Conservation (phyloP, 371 early-diverging fungal species). For the Mucor piriformis region DNA sequence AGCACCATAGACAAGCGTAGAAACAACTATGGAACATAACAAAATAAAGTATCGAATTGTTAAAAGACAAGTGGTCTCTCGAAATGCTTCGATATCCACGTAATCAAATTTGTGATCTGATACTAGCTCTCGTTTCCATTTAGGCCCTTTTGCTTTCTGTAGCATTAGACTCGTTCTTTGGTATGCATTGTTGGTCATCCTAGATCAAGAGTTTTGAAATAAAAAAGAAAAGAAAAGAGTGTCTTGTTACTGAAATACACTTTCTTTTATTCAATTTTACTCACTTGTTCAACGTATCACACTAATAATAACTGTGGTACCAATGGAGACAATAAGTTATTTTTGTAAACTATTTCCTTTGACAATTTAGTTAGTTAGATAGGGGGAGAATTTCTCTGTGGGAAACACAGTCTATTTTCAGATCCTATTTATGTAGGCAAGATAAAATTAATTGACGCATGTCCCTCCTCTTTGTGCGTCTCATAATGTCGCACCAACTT, state of each 20-base stretch:
- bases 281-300: constrained; percentile 12
- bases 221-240: background rate
- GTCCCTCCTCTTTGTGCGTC: no score
- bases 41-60: constrained; percentile 62
- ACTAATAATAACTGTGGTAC: constrained; percentile 13
- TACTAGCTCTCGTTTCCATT: constrained; percentile 82
- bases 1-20: constrained; percentile 73
- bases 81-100: constrained; percentile 82
- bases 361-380: no score
- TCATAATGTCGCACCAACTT: no score
- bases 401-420: no score
- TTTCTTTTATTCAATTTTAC: background rate
- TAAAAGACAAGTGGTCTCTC: constrained; percentile 43
- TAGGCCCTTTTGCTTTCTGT: constrained; percentile 42
- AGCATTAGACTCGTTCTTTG: constrained; percentile 14
- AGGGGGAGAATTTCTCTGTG: no score
- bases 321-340: constrained; percentile 5
- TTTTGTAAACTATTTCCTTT: no score
- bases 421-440: no score
- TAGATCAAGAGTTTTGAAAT: background rate
- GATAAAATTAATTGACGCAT: no score
- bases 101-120: constrained; percentile 90
- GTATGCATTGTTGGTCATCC: constrained; percentile 1
- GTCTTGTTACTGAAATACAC: background rate
- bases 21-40: constrained; percentile 70